phyloP scores from a whole-genome alignment of 2,329 filamentous ascomycete genomes.

The Helotiales sp. region DNA sequence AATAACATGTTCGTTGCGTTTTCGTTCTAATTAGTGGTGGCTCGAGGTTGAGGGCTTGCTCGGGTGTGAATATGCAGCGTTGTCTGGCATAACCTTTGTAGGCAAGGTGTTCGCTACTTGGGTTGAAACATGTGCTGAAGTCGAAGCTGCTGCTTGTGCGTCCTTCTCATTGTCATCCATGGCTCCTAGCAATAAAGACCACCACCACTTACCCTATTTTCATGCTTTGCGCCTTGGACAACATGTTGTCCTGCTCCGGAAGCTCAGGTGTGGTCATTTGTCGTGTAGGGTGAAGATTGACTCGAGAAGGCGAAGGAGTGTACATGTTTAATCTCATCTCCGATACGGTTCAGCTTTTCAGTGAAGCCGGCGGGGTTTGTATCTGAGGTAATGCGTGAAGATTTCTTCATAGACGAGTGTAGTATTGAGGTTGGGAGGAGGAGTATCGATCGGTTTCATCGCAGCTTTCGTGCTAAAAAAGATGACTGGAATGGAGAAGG shows the following conservation, averaged over 20 bases:
- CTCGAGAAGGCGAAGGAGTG: not conserved
- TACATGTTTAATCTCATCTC: not conserved
- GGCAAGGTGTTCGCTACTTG: no score
- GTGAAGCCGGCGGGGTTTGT: not conserved
- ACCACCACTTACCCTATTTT: not conserved
- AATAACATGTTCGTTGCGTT: no score
- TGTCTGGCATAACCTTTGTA: no score
- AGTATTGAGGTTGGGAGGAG: not conserved
- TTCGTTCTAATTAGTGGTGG: no score
- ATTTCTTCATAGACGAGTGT: not conserved
- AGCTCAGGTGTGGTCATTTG: not conserved
- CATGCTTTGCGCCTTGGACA: not conserved
- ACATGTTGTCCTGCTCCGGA: not conserved
- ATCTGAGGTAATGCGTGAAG: not conserved
- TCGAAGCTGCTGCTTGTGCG: no score
- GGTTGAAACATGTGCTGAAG: no score
- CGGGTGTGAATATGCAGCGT: no score
- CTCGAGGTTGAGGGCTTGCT: no score
- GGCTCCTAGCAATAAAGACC: no score
- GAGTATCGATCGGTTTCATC: not conserved
- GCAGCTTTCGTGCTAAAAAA: constrained; percentile 1
- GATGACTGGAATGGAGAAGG: not conserved
- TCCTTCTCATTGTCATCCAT: no score
- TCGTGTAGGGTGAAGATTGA: not conserved
- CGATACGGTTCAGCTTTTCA: not conserved